A percentile compares a stretch with the other conserved stretches of the same genome.
Evolutionary conservation across 169 alveolate genomes (phyloP).

Genomic region (Cryptosporidium sp.): DNA sequence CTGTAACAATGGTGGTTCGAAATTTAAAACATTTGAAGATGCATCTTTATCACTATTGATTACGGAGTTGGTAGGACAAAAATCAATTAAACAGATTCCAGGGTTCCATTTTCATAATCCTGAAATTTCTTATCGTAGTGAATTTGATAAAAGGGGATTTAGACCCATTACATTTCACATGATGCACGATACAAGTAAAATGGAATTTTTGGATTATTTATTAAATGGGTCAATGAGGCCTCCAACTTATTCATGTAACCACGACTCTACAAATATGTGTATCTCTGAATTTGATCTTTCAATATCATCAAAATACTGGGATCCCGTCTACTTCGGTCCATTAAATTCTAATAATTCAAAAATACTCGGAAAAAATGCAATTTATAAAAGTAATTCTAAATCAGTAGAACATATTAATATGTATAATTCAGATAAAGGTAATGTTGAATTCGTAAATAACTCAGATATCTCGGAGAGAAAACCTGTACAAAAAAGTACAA

Average conservation of each 20-base stretch:
- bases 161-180: slow-evolving; percentile 72
- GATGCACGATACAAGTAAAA: slow-evolving; percentile 68
- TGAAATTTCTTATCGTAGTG: slow-evolving; percentile 53
- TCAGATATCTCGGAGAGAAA: neutral
- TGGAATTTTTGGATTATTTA: slow-evolving; percentile 65
- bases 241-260: slow-evolving; percentile 63
- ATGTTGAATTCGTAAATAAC: neutral
- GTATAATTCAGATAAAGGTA: neutral
- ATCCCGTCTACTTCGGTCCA: slow-evolving; percentile 62
- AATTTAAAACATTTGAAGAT: slow-evolving; percentile 70
- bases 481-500: slow-evolving; percentile 36
- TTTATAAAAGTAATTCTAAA: neutral
- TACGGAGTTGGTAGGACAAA: slow-evolving; percentile 71
- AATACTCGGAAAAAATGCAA: slow-evolving; percentile 55
- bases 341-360: slow-evolving; percentile 25
- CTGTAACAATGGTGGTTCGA: slow-evolving; percentile 57
- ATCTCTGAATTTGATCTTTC: slow-evolving; percentile 32
- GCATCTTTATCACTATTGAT: slow-evolving; percentile 45
- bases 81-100: slow-evolving; percentile 56
- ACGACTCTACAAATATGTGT: slow-evolving; percentile 50
- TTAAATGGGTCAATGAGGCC: slow-evolving; percentile 36
- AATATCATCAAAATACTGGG: slow-evolving; percentile 69
- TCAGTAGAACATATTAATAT: neutral
- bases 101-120: slow-evolving; percentile 72
- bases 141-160: slow-evolving; percentile 20